Percentiles rank a stretch among this genome's conserved stretches.
phyloP scores from a whole-genome alignment of 1,139 yeast genomes.

The Pichia cactophila region DNA sequence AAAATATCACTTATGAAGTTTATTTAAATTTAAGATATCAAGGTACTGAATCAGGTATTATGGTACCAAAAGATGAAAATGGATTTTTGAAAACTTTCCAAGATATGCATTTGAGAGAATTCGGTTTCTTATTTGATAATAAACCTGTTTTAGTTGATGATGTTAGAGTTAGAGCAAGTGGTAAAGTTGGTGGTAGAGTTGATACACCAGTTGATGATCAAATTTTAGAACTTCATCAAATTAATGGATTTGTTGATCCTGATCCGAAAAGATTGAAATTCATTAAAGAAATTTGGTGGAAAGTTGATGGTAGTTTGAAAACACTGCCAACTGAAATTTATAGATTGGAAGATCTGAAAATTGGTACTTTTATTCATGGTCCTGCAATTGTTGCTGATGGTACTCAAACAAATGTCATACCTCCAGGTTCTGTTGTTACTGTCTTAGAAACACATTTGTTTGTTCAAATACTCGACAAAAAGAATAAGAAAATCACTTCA shows the following conservation, averaged over 20 bases:
- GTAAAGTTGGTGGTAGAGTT: conserved; percentile 31
- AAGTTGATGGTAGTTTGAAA: conserved; percentile 8
- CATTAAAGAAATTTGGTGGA: conserved; percentile 21
- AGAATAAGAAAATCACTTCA: neutral
- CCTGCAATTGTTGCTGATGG: conserved; percentile 82
- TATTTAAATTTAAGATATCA: conserved; percentile 73
- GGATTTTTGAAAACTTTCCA: conserved; percentile 20
- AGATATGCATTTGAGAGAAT: conserved; percentile 52
- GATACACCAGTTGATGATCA: conserved; percentile 24
- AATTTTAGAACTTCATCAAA: conserved; percentile 14
- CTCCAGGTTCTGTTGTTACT: conserved; percentile 61
- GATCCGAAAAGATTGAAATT: conserved; percentile 16
- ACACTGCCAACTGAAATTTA: conserved; percentile 21
- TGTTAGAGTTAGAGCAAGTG: conserved; percentile 64
- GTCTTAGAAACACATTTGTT: conserved; percentile 47
- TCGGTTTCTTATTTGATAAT: conserved; percentile 54
- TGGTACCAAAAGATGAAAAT: conserved; percentile 39
- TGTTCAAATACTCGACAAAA: conserved; percentile 12
- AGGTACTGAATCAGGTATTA: conserved; percentile 82
- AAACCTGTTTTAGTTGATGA: conserved; percentile 72
- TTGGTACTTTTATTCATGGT: conserved; percentile 54
- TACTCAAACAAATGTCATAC: conserved; percentile 79
- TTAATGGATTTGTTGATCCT: conserved; percentile 12
- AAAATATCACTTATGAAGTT: conserved; percentile 39
- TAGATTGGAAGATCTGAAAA: conserved; percentile 29